Evolutionary conservation across 2,329 filamentous ascomycete genomes (phyloP), one percentile per base, ranked within the genome.

Genomic region (Venturia oleaginea): DNA sequence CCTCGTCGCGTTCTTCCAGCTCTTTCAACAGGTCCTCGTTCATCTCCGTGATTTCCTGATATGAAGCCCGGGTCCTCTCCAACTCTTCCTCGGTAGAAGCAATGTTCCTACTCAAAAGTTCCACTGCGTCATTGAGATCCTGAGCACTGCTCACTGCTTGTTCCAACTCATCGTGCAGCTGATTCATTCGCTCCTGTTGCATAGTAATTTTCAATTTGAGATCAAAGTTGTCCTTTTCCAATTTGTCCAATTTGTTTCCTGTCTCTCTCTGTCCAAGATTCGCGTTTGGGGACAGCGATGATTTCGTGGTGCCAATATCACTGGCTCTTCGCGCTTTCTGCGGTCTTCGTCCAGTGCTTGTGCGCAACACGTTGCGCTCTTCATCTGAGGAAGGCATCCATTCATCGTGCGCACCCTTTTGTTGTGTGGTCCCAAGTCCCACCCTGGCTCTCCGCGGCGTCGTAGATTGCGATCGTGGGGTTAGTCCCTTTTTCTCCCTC

Each of bases 201-300:
- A 65, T 38, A 8, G 48, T 48, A 22, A 65, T 65, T 8, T 62
- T 64, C 27, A 57, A 54, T 48, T 65, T 65, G 32, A 65, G 61
- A 43, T 65, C 61, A n/a, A 46, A 65, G 37, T 65, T 65, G 46
- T 65, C 62, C 54, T 64, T 65, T 27, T 51, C n/a, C 48, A 65
- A 34, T 32, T 64, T 65, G 48, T 65, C 64, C 48, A 65, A 32
- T 15, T 59, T 34, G 4, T 46, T n/a, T 34, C 57, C 61, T 30
- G 64, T 54, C 24, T 65, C 64, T 32, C 40, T 40, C 27, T 43
- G 22, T 22, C 60, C 64, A 38, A 65, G 37, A n/a, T 30, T 65
- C 13, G n/a, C 22, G 24, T 57, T 59, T 4, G 37, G 62, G 17
- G 42, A 42, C 27, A 30, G 51, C 22, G 54, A 61, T 8, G 51